A percentile compares a stretch with the other conserved stretches of the same genome.
Conservation (phyloP, 1,284 basidiomycete genomes). For the Sutorius eximius region DNA sequence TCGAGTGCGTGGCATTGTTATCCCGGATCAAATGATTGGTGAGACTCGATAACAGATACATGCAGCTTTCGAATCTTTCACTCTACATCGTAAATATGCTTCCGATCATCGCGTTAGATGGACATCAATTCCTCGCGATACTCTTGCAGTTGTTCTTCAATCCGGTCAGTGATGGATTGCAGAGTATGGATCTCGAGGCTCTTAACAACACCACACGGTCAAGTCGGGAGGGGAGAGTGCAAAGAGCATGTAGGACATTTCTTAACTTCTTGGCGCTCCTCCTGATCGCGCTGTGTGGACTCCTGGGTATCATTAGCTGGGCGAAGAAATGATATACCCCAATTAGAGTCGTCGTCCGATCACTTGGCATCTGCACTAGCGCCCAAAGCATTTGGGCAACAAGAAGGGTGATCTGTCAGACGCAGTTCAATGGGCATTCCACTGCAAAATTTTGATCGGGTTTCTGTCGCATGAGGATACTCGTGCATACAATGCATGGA, state of each 20-base stretch:
- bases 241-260: conserved; percentile 16
- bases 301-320: conserved; percentile 26
- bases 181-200: conserved; percentile 23
- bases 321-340: conserved; percentile 12
- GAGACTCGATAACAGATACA: conserved; percentile 47
- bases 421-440: not conserved
- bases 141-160: conserved; percentile 37
- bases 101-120: conserved; percentile 64
- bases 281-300: conserved; percentile 25
- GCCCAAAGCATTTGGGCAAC: not conserved
- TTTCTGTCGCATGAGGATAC: conserved; percentile 13
- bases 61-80: conserved; percentile 60
- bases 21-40: not conserved
- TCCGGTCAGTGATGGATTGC: not conserved
- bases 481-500: conserved; percentile 20
- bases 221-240: conserved; percentile 15
- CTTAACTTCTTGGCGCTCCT: conserved; percentile 24
- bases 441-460: not conserved
- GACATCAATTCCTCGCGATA: conserved; percentile 48
- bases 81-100: conserved; percentile 73
- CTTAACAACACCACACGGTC: conserved; percentile 2
- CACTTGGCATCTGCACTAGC: not conserved
- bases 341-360: not conserved
- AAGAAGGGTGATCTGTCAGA: not conserved
- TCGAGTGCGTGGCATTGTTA: conserved; percentile 43